Percentiles rank a stretch among this genome's conserved stretches.
Conservation (phyloP, 164 flowering plant genomes). For the Euptelea pleiosperma region DNA sequence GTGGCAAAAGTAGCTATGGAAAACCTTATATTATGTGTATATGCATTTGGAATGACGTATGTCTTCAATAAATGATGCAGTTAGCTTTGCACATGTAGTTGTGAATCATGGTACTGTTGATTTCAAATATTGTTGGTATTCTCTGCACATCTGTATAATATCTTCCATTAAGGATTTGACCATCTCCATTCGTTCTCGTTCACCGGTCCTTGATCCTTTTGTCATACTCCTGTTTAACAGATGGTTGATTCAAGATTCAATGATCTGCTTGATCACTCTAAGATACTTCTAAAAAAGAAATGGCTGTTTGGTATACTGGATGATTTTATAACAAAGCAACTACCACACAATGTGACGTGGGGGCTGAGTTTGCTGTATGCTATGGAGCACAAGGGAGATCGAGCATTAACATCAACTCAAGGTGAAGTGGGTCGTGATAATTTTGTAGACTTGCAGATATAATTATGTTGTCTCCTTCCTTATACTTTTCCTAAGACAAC, state of each 20-base stretch:
- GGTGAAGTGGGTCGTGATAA: conserved; percentile 34
- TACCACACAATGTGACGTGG: conserved; percentile 99
- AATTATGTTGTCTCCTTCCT: not conserved
- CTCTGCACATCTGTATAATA: not conserved
- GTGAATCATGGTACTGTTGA: not conserved
- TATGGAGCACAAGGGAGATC: conserved; percentile 85
- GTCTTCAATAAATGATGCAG: too few species aligned
- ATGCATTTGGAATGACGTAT: too few species aligned
- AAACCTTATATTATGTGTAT: too few species aligned
- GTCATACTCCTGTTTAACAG: conserved; percentile 33
- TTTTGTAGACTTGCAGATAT: not conserved
- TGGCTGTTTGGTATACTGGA: conserved; percentile 90
- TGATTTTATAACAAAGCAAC: conserved; percentile 93
- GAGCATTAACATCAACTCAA: conserved; percentile 72
- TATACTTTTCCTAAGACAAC: conserved; percentile 3
- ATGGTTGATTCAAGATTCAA: conserved; percentile 83
- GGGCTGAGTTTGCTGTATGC: conserved; percentile 96
- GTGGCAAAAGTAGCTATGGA: too few species aligned
- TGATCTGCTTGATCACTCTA: conserved; percentile 78
- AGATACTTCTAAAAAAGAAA: conserved; percentile 65
- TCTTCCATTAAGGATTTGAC: conserved; percentile 1
- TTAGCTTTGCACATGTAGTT: too few species aligned
- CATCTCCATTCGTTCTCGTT: not conserved
- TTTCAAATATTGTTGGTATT: too few species aligned
- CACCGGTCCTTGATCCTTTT: not conserved